Percentiles rank a stretch among this genome's conserved stretches.
These are phyloP conservation scores for Colletotrichum lindemuthianum DNA, from an alignment of 2,329 filamentous ascomycete species.

Conservation along the genomic window DNA sequence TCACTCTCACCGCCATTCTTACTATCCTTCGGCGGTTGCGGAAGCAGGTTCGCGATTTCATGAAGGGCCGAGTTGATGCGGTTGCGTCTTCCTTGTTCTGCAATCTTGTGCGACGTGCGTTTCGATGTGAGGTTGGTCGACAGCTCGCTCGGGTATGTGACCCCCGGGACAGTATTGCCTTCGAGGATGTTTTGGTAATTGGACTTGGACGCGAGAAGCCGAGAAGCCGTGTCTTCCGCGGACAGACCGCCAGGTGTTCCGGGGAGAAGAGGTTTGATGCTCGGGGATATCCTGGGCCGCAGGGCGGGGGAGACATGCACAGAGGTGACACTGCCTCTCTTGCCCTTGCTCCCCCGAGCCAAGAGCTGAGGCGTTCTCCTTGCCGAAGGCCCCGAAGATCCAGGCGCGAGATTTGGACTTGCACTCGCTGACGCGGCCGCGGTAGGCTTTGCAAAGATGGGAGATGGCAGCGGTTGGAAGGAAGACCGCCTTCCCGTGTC, in stretches of 20 bases:
- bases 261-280: constrained; percentile 89
- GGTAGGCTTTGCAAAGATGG: constrained; percentile 53
- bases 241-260: constrained; percentile 60
- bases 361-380: constrained; percentile 67
- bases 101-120: constrained; percentile 96
- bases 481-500: constrained; percentile 60
- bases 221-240: constrained; percentile 70
- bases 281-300: constrained; percentile 89
- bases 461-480: constrained; percentile 61
- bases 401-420: constrained; percentile 71
- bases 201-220: constrained; percentile 90
- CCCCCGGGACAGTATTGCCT: constrained; percentile 88
- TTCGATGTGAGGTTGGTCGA: constrained; percentile 96
- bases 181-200: constrained; percentile 99
- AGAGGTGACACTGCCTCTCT: constrained; percentile 76
- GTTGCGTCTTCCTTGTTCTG: constrained; percentile 94
- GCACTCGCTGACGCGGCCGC: constrained; percentile 65
- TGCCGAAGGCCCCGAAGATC: constrained; percentile 55
- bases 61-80: constrained; percentile 94
- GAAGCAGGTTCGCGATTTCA: constrained; percentile 89
- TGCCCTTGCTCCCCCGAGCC: constrained; percentile 67
- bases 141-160: constrained; percentile 89
- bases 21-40: constrained; percentile 60
- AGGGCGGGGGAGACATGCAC: constrained; percentile 87
- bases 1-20: constrained; percentile 53